Evolutionary conservation across 306 rosid genomes (phyloP), one percentile per base, ranked within the genome.

Genomic region (Herpetospermum pedunculosum): DNA sequence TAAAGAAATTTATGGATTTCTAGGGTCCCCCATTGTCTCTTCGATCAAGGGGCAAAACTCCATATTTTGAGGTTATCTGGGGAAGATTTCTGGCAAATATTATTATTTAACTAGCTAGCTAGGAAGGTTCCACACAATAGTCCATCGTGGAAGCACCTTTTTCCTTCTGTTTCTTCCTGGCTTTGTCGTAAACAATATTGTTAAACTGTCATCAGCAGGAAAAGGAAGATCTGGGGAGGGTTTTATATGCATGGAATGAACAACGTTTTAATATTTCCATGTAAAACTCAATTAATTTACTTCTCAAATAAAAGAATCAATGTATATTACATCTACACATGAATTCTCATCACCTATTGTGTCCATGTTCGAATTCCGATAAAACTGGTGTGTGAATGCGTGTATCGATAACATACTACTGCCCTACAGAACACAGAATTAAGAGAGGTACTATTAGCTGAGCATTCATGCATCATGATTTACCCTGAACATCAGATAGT

Each of bases 41-140:
- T 28, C 29, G 47, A 70, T 46, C 55, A 46, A 70, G 53, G 23
- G 18, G 14, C 23, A 15, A 47, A 70, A 68, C 23, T 25, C 40
- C 74, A 46, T 47, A 70, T 70, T 70, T 70, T 70, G 74, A 44
- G 58, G 74, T 70, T 70, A 70, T 46, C 74, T 70, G 58, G 74
- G 74, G 74, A 70, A 47, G 74, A 46, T 70, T 70, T 70, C 28
- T 28, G 43, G 41, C 25, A 44, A 70, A 28, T 10, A 47, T 28
- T 47, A 70, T 70, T 29, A 70, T 26, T 70, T 23, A 70, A 70
- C 18, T 46, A 47, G 58, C 41, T 28, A 70, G 58, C 43, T 70
- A 70, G 74, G 74, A 70, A 29, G 74, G 57, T 46, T 70, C 28
- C 57, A 54, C 43, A 46, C 7, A 44, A 18, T 29, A 15, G 58